Percentiles rank a stretch among this genome's conserved stretches.
phyloP scores from a whole-genome alignment of 2,329 filamentous ascomycete species.

The Hymenoscyphus fraxineus region DNA sequence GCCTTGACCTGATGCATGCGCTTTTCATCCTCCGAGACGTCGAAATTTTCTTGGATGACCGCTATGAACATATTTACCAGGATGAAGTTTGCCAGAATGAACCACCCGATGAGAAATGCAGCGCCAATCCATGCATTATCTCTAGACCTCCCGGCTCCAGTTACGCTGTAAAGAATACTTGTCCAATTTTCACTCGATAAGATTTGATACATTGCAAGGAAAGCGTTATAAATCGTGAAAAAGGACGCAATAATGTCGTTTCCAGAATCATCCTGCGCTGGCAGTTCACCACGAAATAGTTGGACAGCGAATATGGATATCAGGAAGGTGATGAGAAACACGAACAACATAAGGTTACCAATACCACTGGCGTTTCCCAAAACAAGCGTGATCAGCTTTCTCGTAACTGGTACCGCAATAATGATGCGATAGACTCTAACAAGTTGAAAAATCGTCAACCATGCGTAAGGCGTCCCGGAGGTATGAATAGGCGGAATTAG shows the following conservation, averaged over 20 bases:
- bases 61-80: conserved; percentile 99
- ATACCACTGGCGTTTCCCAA: conserved; percentile 90
- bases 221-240: conserved; percentile 88
- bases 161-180: conserved; percentile 76
- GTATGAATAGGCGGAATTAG: conserved; percentile 76
- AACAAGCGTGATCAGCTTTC: conserved; percentile 81
- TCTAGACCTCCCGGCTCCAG: conserved; percentile 58
- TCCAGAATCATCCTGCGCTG: conserved; percentile 56
- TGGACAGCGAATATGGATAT: conserved; percentile 91
- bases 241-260: conserved; percentile 71
- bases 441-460: conserved; percentile 91
- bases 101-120: conserved; percentile 90
- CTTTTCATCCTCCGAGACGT: conserved; percentile 97
- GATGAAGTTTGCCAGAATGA: conserved; percentile 92
- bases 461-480: conserved; percentile 71
- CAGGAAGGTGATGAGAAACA: conserved; percentile 92
- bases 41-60: conserved; percentile 99
- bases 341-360: conserved; percentile 89
- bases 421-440: conserved; percentile 89
- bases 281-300: conserved; percentile 84
- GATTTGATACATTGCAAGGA: conserved; percentile 96
- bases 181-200: conserved; percentile 98
- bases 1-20: conserved; percentile 93
- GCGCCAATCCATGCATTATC: conserved; percentile 90
- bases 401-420: conserved; percentile 79